These are phyloP conservation scores for Colletotrichum scovillei DNA, from an alignment of 2,329 filamentous ascomycete species.

Conservation along the genomic window DNA sequence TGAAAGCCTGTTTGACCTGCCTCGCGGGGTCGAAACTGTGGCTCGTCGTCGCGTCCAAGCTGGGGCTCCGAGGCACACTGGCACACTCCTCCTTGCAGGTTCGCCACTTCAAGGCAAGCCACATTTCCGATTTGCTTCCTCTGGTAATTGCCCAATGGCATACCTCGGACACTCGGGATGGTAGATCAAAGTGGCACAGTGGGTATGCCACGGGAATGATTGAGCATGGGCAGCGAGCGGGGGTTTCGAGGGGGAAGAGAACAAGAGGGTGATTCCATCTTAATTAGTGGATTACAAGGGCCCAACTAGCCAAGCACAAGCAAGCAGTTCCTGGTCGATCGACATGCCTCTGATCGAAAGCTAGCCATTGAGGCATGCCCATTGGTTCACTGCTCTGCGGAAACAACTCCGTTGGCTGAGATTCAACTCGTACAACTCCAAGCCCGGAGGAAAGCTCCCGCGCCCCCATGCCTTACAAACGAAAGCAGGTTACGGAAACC, in stretches of 20 bases:
- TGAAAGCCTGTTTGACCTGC: slow-evolving; percentile 4
- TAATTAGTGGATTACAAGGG: not conserved
- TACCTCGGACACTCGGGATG: not conserved
- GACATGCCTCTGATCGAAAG: not conserved
- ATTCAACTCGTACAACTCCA: not conserved
- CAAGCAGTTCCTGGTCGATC: slow-evolving; percentile 8
- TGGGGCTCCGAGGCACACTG: not conserved
- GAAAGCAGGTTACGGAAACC: slow-evolving; percentile 16
- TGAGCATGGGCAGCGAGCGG: not conserved
- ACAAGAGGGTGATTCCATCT: not conserved
- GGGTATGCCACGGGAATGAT: not conserved
- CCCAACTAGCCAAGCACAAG: not conserved
- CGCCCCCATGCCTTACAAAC: slow-evolving; percentile 1
- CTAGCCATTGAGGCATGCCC: not conserved
- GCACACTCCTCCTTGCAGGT: not conserved
- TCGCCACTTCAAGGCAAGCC: not conserved
- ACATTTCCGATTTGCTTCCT: not conserved
- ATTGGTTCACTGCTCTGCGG: not conserved
- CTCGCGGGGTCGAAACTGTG: not conserved
- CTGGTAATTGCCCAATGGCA: not conserved
- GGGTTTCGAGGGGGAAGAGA: too few species aligned
- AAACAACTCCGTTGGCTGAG: not conserved
- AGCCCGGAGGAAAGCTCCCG: slow-evolving; percentile 19
- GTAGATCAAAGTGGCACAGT: not conserved
- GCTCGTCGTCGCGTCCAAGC: not conserved